These are phyloP conservation scores for Arctium minus DNA, from an alignment of 129 eudicot species.

Conservation along the genomic window DNA sequence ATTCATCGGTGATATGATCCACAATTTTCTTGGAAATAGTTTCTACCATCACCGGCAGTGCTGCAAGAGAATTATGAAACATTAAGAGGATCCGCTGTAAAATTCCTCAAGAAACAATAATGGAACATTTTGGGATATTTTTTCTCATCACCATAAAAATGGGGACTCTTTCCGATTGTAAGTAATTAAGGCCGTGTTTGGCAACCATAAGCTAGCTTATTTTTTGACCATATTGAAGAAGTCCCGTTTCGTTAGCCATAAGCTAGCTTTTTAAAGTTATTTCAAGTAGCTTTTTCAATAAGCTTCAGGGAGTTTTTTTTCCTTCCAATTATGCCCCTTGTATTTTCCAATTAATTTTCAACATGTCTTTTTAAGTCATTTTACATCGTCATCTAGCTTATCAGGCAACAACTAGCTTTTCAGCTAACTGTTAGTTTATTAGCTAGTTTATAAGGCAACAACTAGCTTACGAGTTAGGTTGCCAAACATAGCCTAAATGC, in stretches of 20 bases:
- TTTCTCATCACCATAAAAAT: background rate
- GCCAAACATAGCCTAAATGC: too few relatives aligned
- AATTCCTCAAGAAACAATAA: background rate
- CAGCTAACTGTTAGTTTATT: too few relatives aligned
- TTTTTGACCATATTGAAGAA: background rate
- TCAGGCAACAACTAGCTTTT: background rate
- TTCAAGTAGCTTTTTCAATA: background rate
- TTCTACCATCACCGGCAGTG: constrained; percentile 77
- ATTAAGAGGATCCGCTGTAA: background rate
- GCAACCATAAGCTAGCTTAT: background rate
- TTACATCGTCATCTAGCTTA: background rate
- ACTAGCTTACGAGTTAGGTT: too few relatives aligned
- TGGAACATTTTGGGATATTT: background rate
- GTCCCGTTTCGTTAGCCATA: background rate
- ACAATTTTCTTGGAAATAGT: constrained; percentile 72
- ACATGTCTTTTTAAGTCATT: background rate
- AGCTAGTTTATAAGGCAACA: too few relatives aligned
- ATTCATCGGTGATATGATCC: constrained; percentile 83
- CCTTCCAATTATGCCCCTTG: background rate
- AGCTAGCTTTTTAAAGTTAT: background rate
- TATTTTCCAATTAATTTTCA: background rate
- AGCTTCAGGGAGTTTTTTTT: background rate
- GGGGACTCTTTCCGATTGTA: background rate
- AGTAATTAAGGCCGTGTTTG: background rate
- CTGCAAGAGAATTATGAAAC: constrained; percentile 43